A percentile compares a stretch with the other conserved stretches of the same genome.
phyloP scores from a whole-genome alignment of 2,329 filamentous ascomycete genomes.

The Botrytis fabae region DNA sequence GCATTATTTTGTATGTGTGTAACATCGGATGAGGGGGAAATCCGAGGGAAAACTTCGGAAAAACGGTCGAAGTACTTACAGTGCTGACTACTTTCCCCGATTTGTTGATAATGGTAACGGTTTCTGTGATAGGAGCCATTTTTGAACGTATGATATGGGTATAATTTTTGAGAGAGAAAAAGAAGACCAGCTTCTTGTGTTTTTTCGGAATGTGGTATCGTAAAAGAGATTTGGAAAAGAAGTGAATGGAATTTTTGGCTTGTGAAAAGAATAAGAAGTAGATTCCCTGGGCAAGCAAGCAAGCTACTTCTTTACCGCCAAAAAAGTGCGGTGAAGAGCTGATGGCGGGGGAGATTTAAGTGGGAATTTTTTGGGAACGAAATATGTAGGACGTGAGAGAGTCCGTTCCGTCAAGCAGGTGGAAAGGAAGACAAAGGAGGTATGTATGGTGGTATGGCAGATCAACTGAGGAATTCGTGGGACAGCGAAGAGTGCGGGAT shows the following conservation, averaged over 20 bases:
- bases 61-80: conserved; percentile 52
- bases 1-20: conserved; percentile 8
- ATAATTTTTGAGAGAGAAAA: not conserved
- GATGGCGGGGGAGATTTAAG: conserved; percentile 13
- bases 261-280: conserved; percentile 9
- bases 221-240: not conserved
- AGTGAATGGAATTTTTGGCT: not conserved
- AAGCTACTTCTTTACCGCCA: conserved; percentile 16
- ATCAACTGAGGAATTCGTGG: conserved; percentile 1
- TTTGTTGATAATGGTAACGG: conserved; percentile 86
- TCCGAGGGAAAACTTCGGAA: conserved; percentile 4
- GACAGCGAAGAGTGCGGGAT: conserved; percentile 3
- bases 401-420: not conserved
- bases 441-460: not conserved
- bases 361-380: not conserved
- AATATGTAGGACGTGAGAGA: not conserved
- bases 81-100: conserved; percentile 90
- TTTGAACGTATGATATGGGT: conserved; percentile 6
- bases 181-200: conserved; percentile 18
- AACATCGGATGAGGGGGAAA: conserved; percentile 13
- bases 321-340: conserved; percentile 21
- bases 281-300: not conserved
- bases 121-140: conserved; percentile 56
- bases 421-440: not conserved
- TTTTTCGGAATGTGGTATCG: not conserved